Conservation (phyloP, 306 rosid genomes). For the Lablab purpureus region DNA sequence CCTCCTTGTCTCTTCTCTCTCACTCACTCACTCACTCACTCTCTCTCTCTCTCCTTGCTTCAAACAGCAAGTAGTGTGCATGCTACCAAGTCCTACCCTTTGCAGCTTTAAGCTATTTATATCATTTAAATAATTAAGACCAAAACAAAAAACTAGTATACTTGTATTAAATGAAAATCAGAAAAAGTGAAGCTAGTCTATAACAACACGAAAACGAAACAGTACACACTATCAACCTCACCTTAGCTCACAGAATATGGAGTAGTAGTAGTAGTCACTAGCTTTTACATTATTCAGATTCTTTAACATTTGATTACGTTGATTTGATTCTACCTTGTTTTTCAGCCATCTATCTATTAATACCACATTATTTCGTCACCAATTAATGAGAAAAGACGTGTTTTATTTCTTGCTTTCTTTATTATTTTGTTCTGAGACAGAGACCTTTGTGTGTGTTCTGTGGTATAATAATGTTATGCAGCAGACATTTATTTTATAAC, state of each 20-base stretch:
- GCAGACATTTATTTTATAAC: neutral
- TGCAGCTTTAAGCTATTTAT: constrained; percentile 77
- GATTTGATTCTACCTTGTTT: constrained; percentile 21
- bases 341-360: neutral
- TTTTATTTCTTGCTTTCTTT: neutral
- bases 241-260: constrained; percentile 22
- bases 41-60: constrained; percentile 40
- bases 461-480: neutral
- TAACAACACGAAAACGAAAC: constrained; percentile 72
- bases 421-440: neutral
- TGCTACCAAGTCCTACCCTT: constrained; percentile 67
- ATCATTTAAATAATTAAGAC: constrained; percentile 31
- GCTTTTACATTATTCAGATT: constrained; percentile 6
- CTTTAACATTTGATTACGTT: constrained; percentile 14
- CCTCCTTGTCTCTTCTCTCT: constrained; percentile 18
- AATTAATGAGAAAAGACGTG: neutral
- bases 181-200: constrained; percentile 51
- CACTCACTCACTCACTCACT: neutral
- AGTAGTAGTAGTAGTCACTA: neutral
- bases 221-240: constrained; percentile 33
- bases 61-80: constrained; percentile 63
- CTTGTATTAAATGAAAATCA: constrained; percentile 39
- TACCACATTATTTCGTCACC: neutral
- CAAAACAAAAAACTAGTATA: neutral
- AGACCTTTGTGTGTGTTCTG: neutral